Conservation (phyloP, 345 rosid genomes). For the Brassica rapa region DNA sequence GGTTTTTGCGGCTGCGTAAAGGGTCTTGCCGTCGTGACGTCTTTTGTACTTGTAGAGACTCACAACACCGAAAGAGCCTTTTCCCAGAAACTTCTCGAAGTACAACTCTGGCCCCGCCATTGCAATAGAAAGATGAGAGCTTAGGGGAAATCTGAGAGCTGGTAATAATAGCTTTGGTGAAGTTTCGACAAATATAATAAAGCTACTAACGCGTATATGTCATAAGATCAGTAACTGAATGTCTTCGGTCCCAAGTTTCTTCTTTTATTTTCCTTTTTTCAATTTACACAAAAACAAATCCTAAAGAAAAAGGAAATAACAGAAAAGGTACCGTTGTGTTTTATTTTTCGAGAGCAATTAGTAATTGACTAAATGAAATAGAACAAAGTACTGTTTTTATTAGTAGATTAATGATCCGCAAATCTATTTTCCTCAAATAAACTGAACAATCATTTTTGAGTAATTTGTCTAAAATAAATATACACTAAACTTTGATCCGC, state of each 20-base stretch:
- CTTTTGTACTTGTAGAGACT: neutral
- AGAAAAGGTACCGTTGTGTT: neutral
- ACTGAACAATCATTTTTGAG: neutral
- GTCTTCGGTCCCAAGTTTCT: neutral
- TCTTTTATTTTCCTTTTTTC: neutral
- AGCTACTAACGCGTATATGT: neutral
- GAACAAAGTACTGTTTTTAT: neutral
- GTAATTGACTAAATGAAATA: neutral
- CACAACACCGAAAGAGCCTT: slow-evolving; percentile 1
- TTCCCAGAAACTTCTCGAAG: neutral
- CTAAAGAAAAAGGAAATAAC: neutral
- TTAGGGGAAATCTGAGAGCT: neutral
- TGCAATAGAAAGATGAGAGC: neutral
- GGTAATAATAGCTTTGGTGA: neutral
- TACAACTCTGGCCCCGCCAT: neutral
- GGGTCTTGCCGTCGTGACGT: neutral
- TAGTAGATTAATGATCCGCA: neutral
- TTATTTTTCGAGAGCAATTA: neutral
- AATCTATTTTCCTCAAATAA: neutral
- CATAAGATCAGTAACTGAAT: neutral
- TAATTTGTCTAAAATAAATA: neutral
- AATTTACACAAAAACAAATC: neutral
- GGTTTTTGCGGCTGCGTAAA: slow-evolving; percentile 39
- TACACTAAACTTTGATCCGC: too few relatives aligned
- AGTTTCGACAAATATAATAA: neutral